Conservation (phyloP, 1,139 yeast species). For the Hyphopichia khmerensis region DNA sequence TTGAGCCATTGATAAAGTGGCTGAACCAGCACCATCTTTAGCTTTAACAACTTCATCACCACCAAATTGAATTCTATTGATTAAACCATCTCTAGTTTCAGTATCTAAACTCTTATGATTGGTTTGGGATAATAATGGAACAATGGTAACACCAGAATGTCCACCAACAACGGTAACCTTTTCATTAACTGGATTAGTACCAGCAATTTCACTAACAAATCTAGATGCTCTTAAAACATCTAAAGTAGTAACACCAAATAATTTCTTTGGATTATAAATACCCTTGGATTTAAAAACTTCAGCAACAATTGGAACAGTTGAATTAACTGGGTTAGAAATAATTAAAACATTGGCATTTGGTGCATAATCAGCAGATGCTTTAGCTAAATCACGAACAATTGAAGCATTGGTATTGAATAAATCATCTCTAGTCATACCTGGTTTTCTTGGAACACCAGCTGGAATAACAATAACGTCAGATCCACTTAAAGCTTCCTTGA, state of each 20-base stretch:
- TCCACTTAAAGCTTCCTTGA: conserved; percentile 63
- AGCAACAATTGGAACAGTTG: conserved; percentile 91
- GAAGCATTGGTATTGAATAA: conserved; percentile 91
- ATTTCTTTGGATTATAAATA: conserved; percentile 72
- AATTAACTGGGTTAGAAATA: conserved; percentile 94
- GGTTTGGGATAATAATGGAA: conserved; percentile 77
- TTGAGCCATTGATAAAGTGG: conserved; percentile 95
- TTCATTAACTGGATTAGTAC: conserved; percentile 57
- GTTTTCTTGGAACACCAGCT: conserved; percentile 97
- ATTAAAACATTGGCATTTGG: conserved; percentile 77
- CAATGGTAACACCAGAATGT: conserved; percentile 94
- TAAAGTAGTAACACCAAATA: conserved; percentile 91
- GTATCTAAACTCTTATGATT: conserved; percentile 47
- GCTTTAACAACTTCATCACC: conserved; percentile 98
- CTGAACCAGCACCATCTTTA: conserved; percentile 92
- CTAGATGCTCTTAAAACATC: conserved; percentile 90
- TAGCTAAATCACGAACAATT: conserved; percentile 80
- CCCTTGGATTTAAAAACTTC: conserved; percentile 77
- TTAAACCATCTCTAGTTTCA: conserved; percentile 64
- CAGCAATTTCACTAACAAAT: conserved; percentile 60
- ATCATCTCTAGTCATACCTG: conserved; percentile 98
- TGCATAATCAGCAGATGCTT: conserved; percentile 69
- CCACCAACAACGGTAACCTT: conserved; percentile 91
- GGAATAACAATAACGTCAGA: conserved; percentile 85
- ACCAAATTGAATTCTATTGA: conserved; percentile 91